Evolutionary conservation across 495 filamentous ascomycete genomes (phyloP), one percentile per base, ranked within the genome.

Genomic region (Lasiosphaeriaceae sp.): DNA sequence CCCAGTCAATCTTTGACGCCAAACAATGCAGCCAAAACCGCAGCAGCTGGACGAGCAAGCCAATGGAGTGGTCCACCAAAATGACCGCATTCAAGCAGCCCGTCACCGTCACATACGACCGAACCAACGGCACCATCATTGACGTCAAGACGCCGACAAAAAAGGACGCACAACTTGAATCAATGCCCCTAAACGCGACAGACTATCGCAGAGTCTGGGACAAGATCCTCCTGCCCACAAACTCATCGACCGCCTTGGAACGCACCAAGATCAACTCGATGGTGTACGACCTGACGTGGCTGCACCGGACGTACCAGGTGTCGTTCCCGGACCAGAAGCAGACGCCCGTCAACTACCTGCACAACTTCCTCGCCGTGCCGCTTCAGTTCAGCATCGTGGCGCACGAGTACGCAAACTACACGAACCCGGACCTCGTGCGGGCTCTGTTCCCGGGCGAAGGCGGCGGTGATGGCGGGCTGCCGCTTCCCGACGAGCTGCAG

Each of bases 291-390:
- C 46, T 62, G 20, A 59, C 59, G 17, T 62, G 59, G 59, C 41
- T 59, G 26, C 59, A 58, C 31, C 55, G 59, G 3, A 58, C 50
- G 3, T 58, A 58, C 46, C 26, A 45, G 11, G 55, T 23, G 14
- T 43, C 47, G 1, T 62, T 58, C 55, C 56, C 59, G 14, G 46
- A 54, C 35, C 43, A 62, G 16, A 53, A 52, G 21, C 35, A 59
- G 22, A 58, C 54, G 7, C 51, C 50, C 2, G n/a, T 50, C 20
- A 57, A 41, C 11, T 57, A 57, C 31, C 54, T 64, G 21, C 45
- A 54, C 41, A 64, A 64, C 54, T 64, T 64, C 49, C 39, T 64
- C 1, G 57, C 57, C 8, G 55, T 64, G 9, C 61, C 61, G 49
- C 48, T 56, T 41, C 57, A 60, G 50, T 64, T 64, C 49, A 59